Conservation (phyloP, 139 green algal genomes). For the Eudorina sp. region DNA sequence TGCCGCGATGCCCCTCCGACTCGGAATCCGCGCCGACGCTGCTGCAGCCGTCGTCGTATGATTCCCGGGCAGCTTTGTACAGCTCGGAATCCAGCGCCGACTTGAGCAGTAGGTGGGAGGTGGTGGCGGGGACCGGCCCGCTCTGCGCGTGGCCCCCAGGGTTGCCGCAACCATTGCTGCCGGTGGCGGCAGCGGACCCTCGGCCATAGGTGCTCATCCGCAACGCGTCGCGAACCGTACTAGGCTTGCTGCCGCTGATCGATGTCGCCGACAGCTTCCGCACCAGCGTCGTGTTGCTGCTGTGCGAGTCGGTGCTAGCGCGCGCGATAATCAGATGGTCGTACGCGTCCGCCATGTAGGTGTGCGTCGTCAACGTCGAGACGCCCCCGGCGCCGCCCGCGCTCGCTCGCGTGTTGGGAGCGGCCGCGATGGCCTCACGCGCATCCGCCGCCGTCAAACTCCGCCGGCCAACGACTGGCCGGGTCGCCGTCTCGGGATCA, state of each 20-base stretch:
- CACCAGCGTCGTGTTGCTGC: not conserved
- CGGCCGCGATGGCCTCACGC: not conserved
- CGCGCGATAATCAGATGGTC: not conserved
- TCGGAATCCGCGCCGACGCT: not conserved
- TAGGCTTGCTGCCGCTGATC: not conserved
- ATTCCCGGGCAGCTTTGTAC: not conserved
- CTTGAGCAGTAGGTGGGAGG: conserved; percentile 8
- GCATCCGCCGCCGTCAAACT: not conserved
- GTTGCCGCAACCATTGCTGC: not conserved
- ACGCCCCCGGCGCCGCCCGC: not conserved
- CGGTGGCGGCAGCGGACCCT: not conserved
- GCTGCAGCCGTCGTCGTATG: not conserved
- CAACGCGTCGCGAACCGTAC: not conserved
- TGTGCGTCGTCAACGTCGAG: not conserved
- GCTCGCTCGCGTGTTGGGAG: not conserved
- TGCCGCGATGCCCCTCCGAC: not conserved
- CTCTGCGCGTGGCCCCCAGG: not conserved
- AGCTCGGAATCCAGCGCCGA: conserved; percentile 37
- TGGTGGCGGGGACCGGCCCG: not conserved
- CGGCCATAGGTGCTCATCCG: not conserved
- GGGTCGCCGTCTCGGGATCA: not conserved
- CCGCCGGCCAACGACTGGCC: not conserved
- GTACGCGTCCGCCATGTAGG: not conserved
- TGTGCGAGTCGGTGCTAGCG: not conserved
- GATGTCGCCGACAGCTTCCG: conserved; percentile 13